Percentiles rank a stretch among this genome's conserved stretches.
Conservation (phyloP, 495 filamentous ascomycete genomes). For the Usnea hakonensis region DNA sequence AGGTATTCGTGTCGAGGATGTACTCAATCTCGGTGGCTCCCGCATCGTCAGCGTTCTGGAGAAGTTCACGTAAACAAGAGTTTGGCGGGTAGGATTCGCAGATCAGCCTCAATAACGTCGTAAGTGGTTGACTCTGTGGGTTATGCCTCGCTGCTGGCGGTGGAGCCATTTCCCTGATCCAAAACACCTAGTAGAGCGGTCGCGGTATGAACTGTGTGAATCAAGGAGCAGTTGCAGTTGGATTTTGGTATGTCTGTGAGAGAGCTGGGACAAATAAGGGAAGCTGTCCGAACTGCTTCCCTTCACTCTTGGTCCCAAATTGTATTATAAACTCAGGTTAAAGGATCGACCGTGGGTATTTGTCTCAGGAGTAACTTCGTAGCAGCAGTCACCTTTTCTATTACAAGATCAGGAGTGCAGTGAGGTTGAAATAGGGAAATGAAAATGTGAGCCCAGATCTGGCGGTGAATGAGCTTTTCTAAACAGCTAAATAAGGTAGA, state of each 20-base stretch:
- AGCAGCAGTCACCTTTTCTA: too few species aligned
- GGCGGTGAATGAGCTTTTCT: too few species aligned
- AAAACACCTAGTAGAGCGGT: too few species aligned
- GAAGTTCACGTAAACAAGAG: conserved; percentile 21
- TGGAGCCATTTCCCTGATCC: conserved; percentile 8
- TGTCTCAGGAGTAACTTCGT: too few species aligned
- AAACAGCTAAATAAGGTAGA: too few species aligned
- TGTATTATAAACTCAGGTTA: too few species aligned
- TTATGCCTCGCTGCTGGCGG: conserved; percentile 7
- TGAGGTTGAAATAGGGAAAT: too few species aligned
- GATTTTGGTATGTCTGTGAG: background rate
- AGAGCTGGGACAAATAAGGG: background rate
- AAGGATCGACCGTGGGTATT: too few species aligned
- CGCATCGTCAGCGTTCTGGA: conserved; percentile 24
- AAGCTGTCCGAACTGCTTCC: background rate
- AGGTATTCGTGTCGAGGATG: conserved; percentile 17
- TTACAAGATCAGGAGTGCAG: too few species aligned
- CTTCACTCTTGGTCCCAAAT: too few species aligned
- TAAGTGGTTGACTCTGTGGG: conserved; percentile 14
- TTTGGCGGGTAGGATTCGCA: conserved; percentile 21
- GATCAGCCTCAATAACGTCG: conserved; percentile 15
- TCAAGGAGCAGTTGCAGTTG: background rate
- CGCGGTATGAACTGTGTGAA: background rate
- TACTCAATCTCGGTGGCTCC: conserved; percentile 21
- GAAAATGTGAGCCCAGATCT: too few species aligned